Percentiles rank a stretch among this genome's conserved stretches.
Evolutionary conservation across 1,139 yeast genomes (phyloP).

Genomic region (Saccharomycopsis hybrid): DNA sequence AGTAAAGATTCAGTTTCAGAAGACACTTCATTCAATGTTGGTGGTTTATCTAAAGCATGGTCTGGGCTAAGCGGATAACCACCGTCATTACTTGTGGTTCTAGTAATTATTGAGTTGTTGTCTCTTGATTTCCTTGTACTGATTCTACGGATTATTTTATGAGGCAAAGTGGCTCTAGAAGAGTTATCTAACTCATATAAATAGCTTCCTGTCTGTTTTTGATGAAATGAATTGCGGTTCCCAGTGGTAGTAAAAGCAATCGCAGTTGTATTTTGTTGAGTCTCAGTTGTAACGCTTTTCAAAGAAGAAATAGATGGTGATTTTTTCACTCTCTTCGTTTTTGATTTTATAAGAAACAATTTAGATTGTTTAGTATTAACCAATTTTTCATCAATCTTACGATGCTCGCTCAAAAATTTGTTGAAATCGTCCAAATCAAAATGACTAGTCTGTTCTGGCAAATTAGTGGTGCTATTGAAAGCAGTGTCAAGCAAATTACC

Average conservation of each 20-base stretch:
- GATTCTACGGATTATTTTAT: slow-evolving; percentile 13
- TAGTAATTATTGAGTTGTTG: neutral
- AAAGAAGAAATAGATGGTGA: slow-evolving; percentile 10
- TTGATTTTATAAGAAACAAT: slow-evolving; percentile 6
- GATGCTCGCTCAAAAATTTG: slow-evolving; percentile 16
- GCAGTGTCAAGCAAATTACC: slow-evolving; percentile 13
- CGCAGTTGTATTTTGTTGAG: neutral
- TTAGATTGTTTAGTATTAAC: slow-evolving; percentile 18
- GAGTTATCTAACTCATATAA: slow-evolving; percentile 14
- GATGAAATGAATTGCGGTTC: too few relatives aligned
- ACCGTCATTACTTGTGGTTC: neutral
- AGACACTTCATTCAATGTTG: slow-evolving; percentile 11
- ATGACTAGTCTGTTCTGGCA: neutral
- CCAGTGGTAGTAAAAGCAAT: neutral
- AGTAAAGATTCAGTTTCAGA: neutral
- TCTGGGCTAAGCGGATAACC: neutral
- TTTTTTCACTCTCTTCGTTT: slow-evolving; percentile 12
- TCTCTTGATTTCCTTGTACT: slow-evolving; percentile 10
- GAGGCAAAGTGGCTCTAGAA: slow-evolving; percentile 7
- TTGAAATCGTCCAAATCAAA: slow-evolving; percentile 6
- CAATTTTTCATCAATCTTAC: slow-evolving; percentile 17
- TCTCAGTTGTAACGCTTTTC: neutral
- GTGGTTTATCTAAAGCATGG: slow-evolving; percentile 1
- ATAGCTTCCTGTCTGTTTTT: too few relatives aligned
- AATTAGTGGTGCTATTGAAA: slow-evolving; percentile 1